A percentile compares a stretch with the other conserved stretches of the same genome.
Evolutionary conservation across 768 basidiomycete genomes (phyloP).

Genomic region (Leccinum boreale): DNA sequence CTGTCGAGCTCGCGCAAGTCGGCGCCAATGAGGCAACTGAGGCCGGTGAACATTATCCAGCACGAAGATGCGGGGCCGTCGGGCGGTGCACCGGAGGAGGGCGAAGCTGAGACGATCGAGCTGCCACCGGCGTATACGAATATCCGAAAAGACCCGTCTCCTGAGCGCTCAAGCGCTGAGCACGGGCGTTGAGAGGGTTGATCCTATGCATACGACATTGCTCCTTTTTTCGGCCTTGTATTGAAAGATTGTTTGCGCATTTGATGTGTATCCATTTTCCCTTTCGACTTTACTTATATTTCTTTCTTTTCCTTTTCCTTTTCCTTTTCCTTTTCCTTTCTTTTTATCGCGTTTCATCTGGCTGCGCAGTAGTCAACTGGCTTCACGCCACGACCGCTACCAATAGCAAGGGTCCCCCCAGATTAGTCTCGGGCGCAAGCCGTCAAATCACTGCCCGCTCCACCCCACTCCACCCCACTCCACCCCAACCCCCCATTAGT

Average conservation of each 20-base stretch:
- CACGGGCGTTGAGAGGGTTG: neutral
- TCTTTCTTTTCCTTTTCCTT: no score
- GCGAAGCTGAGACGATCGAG: constrained; percentile 68
- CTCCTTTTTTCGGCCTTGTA: neutral
- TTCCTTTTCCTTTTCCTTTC: neutral
- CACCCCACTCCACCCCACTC: neutral
- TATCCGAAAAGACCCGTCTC: constrained; percentile 32
- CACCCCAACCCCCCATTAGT: neutral
- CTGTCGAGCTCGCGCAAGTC: constrained; percentile 35
- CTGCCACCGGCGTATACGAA: constrained; percentile 82
- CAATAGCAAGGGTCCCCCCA: constrained; percentile 1
- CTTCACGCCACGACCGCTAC: constrained; percentile 1
- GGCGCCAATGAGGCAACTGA: constrained; percentile 45
- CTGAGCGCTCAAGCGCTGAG: neutral
- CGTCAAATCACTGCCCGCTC: neutral
- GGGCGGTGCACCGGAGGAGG: constrained; percentile 23
- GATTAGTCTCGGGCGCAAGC: neutral
- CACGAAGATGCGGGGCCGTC: constrained; percentile 73
- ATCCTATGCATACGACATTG: neutral
- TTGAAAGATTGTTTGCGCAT: neutral
- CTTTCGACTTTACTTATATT: neutral
- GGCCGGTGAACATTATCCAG: constrained; percentile 78
- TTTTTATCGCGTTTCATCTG: neutral
- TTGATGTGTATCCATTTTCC: neutral
- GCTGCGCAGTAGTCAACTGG: neutral